phyloP scores from a whole-genome alignment of 441 rosid genomes.

The Kokia cookei region DNA sequence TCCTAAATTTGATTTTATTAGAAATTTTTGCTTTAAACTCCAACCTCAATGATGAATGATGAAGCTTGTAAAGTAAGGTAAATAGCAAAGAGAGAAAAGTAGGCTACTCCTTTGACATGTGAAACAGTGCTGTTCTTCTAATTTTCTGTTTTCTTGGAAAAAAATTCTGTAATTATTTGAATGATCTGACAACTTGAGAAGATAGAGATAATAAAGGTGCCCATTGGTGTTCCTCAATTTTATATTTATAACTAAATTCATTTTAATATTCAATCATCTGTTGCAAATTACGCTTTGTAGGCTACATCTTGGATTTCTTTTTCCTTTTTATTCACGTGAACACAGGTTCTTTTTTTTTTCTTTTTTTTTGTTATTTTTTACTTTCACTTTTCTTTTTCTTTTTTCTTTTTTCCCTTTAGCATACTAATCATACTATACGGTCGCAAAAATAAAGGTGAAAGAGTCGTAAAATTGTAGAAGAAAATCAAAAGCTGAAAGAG shows the following conservation, averaged over 20 bases:
- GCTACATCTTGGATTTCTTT: neutral
- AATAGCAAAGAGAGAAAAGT: neutral
- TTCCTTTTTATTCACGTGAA: conserved; percentile 22
- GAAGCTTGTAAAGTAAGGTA: conserved; percentile 8
- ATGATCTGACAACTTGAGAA: neutral
- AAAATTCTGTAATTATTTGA: neutral
- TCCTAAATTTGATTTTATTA: too few relatives aligned
- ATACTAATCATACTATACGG: neutral
- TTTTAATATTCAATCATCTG: neutral
- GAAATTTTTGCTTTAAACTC: too few relatives aligned
- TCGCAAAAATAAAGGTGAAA: conserved; percentile 16
- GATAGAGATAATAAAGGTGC: neutral
- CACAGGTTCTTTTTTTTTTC: neutral
- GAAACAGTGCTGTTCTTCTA: neutral
- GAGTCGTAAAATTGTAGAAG: conserved; percentile 10
- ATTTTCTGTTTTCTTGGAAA: neutral
- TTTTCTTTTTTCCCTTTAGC: neutral
- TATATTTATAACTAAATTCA: too few relatives aligned
- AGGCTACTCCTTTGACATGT: neutral
- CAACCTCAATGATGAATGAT: neutral
- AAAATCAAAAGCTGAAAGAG: neutral
- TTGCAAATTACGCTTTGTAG: neutral
- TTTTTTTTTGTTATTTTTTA: neutral
- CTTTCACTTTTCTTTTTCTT: neutral
- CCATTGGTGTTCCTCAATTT: neutral